phyloP scores from a whole-genome alignment of 2,329 filamentous ascomycete genomes.

The Hortaea sp. region DNA sequence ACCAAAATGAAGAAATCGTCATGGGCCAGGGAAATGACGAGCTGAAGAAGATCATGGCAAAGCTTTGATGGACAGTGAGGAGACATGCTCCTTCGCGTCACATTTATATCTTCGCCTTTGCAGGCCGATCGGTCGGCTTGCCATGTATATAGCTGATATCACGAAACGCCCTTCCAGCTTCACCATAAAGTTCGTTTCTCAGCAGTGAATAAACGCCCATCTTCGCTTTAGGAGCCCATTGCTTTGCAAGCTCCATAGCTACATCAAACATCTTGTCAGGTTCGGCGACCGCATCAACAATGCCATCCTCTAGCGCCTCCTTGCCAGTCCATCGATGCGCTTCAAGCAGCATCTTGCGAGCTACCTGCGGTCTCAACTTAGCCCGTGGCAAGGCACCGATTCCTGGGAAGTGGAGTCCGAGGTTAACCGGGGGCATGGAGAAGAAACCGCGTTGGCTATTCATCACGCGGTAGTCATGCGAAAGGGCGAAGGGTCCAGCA shows the following conservation, averaged over 20 bases:
- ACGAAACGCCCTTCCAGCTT: constrained; percentile 41
- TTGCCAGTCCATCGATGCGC: constrained; percentile 46
- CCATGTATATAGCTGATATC: constrained; percentile 46
- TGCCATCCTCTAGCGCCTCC: constrained; percentile 41
- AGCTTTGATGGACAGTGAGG: constrained; percentile 12
- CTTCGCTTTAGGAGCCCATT: constrained; percentile 32
- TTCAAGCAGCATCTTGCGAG: constrained; percentile 47
- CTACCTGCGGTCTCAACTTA: constrained; percentile 42
- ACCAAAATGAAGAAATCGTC: constrained; percentile 40
- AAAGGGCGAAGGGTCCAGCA: constrained; percentile 37
- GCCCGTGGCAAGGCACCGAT: constrained; percentile 43
- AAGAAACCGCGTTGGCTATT: constrained; percentile 38
- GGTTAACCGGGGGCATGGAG: constrained; percentile 44
- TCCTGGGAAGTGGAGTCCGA: constrained; percentile 47
- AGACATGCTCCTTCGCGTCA: not conserved
- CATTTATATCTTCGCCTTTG: constrained; percentile 40
- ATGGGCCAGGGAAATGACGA: constrained; percentile 29
- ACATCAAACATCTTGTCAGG: constrained; percentile 40
- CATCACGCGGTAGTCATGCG: constrained; percentile 41
- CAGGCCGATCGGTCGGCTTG: constrained; percentile 30
- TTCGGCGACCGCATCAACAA: constrained; percentile 43
- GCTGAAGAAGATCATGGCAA: constrained; percentile 20
- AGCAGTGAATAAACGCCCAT: constrained; percentile 44
- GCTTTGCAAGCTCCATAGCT: constrained; percentile 35
- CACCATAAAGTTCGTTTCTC: constrained; percentile 44